These are phyloP conservation scores for Zea mays DNA, from an alignment of 176 grass and related monocot genomes.

Conservation along the genomic window DNA sequence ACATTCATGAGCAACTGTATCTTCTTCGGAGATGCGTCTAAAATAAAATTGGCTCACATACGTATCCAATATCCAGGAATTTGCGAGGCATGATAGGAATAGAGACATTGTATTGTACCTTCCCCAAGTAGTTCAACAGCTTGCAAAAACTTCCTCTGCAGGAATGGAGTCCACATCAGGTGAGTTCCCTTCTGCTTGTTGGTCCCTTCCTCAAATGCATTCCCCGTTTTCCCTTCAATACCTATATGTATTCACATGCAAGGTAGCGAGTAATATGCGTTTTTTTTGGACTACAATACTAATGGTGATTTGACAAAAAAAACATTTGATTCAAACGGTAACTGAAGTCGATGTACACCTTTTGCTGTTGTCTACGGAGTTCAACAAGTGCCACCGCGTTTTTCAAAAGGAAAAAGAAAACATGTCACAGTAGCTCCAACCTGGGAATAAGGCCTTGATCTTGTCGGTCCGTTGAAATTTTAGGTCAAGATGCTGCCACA, in stretches of 20 bases:
- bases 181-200: background rate
- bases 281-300: background rate
- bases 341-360: background rate
- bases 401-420: background rate
- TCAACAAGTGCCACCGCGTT: background rate
- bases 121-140: conserved; percentile 38
- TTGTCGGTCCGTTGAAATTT: background rate
- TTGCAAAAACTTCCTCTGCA: conserved; percentile 34
- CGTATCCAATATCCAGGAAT: background rate
- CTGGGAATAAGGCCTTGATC: conserved; percentile 18
- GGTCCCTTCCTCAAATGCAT: background rate
- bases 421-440: background rate
- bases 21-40: conserved; percentile 29
- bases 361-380: background rate
- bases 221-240: background rate
- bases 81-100: background rate
- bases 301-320: background rate
- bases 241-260: conserved; percentile 7
- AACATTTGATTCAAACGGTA: background rate
- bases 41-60: conserved; percentile 8
- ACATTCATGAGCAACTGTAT: conserved; percentile 35
- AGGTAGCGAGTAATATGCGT: background rate
- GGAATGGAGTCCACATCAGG: conserved; percentile 36
- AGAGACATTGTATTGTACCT: conserved; percentile 16
- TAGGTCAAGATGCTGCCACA: conserved; percentile 30